Evolutionary conservation across 495 filamentous ascomycete species (phyloP).

Genomic region (Tricharina praecox): DNA sequence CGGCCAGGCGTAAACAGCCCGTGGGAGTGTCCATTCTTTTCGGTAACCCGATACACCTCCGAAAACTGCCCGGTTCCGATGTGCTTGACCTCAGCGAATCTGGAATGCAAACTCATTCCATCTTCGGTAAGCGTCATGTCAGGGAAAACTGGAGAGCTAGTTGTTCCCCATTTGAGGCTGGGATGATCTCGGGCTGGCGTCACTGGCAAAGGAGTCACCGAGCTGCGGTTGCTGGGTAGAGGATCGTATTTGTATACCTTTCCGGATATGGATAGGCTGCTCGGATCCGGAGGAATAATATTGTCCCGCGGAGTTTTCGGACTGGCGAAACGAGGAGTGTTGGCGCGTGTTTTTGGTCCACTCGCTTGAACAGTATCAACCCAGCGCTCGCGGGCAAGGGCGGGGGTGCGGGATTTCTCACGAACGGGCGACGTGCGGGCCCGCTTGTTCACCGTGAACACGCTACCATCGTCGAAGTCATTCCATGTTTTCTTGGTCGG

Average conservation of each 20-base stretch:
- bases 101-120: slow-evolving; percentile 23
- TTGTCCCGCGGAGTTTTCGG: slow-evolving; percentile 1
- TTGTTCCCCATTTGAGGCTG: not conserved
- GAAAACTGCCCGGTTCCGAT: slow-evolving; percentile 86
- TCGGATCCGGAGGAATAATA: slow-evolving; percentile 4
- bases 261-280: slow-evolving; percentile 8
- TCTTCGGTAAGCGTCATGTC: slow-evolving; percentile 1
- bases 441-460: slow-evolving; percentile 14
- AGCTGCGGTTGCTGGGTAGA: not conserved
- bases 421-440: too few species aligned
- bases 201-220: not conserved
- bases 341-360: not conserved
- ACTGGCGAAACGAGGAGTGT: not conserved
- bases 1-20: slow-evolving; percentile 28
- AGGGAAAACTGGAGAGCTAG: slow-evolving; percentile 2
- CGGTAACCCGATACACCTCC: slow-evolving; percentile 64
- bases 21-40: slow-evolving; percentile 26
- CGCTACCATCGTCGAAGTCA: slow-evolving; percentile 4
- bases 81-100: slow-evolving; percentile 60
- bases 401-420: too few species aligned
- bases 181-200: slow-evolving; percentile 2
- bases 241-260: slow-evolving; percentile 1
- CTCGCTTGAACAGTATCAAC: slow-evolving; percentile 8
- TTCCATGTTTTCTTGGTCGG: slow-evolving; percentile 43
- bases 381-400: not conserved